Evolutionary conservation across 805 yeast species (phyloP).

Genomic region (Kregervanrija delftensis): DNA sequence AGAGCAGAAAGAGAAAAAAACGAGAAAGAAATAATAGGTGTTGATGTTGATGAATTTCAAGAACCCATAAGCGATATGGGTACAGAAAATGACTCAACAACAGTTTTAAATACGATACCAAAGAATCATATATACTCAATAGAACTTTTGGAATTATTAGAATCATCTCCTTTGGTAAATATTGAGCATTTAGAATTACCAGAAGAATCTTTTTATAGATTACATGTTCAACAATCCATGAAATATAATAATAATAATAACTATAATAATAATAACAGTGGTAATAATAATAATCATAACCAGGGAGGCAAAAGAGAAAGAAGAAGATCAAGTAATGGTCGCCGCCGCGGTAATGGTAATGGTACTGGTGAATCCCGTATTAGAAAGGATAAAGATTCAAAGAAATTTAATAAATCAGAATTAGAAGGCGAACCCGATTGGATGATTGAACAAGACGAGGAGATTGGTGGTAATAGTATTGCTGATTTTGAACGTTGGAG

Average conservation of each 20-base stretch:
- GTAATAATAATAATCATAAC: constrained; percentile 2
- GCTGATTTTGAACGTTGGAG: constrained; percentile 59
- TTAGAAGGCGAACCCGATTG: constrained; percentile 29
- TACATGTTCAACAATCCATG: constrained; percentile 3
- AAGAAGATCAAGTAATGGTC: constrained; percentile 12
- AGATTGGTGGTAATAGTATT: constrained; percentile 40
- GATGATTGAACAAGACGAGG: constrained; percentile 31
- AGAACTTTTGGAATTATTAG: constrained; percentile 27
- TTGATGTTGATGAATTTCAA: neutral
- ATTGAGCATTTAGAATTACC: too few species aligned
- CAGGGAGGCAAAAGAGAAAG: constrained; percentile 11
- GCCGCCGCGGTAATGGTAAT: constrained; percentile 1
- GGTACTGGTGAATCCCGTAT: neutral
- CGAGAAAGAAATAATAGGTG: neutral
- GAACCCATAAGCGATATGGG: too few species aligned
- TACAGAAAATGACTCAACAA: too few species aligned
- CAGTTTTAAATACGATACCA: neutral
- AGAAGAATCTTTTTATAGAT: too few species aligned
- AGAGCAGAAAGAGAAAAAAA: constrained; percentile 22
- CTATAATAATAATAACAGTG: constrained; percentile 6
- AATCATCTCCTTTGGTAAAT: too few species aligned
- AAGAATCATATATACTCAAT: constrained; percentile 20
- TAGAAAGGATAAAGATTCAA: constrained; percentile 2
- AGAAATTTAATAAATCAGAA: neutral
- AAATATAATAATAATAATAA: constrained; percentile 3